Evolutionary conservation across 345 rosid genomes (phyloP).

Genomic region (Geranium brycei): DNA sequence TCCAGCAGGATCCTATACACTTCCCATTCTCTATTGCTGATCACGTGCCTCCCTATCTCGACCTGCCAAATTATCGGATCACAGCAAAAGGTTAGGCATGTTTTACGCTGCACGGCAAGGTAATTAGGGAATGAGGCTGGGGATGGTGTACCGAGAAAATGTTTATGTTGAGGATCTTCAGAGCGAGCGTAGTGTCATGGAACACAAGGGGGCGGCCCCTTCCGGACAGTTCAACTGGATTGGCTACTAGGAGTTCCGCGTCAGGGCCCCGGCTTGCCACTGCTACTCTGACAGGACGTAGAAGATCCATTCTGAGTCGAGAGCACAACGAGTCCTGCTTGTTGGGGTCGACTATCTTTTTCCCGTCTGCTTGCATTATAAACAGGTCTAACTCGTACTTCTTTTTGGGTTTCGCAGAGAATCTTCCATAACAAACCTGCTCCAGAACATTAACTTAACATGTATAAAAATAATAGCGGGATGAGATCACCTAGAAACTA

Average conservation of each 20-base stretch:
- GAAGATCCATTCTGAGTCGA: constrained; percentile 52
- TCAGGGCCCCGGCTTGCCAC: constrained; percentile 57
- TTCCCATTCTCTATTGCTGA: constrained; percentile 47
- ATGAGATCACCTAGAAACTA: no score
- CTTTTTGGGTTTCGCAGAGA: constrained; percentile 31
- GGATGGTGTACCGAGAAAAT: constrained; percentile 42
- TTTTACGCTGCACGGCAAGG: not conserved
- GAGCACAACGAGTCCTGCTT: constrained; percentile 46
- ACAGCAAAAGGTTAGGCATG: not conserved
- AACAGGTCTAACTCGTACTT: constrained; percentile 48
- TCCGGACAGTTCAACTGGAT: constrained; percentile 60
- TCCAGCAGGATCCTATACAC: constrained; percentile 51
- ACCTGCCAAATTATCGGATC: constrained; percentile 20
- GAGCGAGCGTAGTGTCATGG: constrained; percentile 50
- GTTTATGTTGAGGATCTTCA: constrained; percentile 24
- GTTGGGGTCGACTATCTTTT: constrained; percentile 45
- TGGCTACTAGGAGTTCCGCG: constrained; percentile 54
- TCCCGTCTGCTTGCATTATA: constrained; percentile 49
- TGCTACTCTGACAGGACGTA: constrained; percentile 43
- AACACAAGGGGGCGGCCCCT: constrained; percentile 69
- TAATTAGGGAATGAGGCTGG: not conserved
- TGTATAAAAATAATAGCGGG: no score
- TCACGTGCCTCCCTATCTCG: constrained; percentile 51
- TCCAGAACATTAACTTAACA: not conserved
- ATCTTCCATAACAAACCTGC: constrained; percentile 59